These are phyloP conservation scores for Phaeosphaeria sp. DNA, from an alignment of 2,329 filamentous ascomycete genomes.

Conservation along the genomic window DNA sequence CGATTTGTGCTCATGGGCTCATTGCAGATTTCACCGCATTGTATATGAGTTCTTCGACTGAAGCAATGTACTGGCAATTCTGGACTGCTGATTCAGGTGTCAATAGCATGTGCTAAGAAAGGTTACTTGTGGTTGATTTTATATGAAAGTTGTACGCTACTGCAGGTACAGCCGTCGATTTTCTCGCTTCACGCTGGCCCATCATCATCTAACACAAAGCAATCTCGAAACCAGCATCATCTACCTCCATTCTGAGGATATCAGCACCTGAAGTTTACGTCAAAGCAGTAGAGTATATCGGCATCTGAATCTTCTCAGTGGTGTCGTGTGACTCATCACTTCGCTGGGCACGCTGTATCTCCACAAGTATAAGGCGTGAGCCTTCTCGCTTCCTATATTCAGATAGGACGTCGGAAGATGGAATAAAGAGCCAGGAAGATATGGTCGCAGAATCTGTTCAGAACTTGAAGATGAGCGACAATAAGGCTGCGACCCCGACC, in stretches of 20 bases:
- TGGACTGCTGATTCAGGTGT: too few relatives aligned
- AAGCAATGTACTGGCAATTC: too few relatives aligned
- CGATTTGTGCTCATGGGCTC: too few relatives aligned
- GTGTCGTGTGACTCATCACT: neutral
- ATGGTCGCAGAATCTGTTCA: neutral
- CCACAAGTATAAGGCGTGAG: too few relatives aligned
- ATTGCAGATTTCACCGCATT: too few relatives aligned
- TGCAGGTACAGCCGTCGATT: slow-evolving; percentile 12
- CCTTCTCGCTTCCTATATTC: too few relatives aligned
- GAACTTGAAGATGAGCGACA: neutral
- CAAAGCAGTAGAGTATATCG: neutral
- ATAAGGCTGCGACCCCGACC: neutral
- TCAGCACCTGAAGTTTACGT: too few relatives aligned
- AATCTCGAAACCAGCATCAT: neutral
- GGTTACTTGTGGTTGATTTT: neutral
- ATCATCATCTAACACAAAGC: neutral
- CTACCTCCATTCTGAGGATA: neutral
- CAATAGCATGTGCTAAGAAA: neutral
- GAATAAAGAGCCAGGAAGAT: neutral
- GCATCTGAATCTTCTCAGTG: neutral
- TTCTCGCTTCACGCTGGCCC: slow-evolving; percentile 8
- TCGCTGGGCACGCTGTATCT: neutral
- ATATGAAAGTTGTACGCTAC: slow-evolving; percentile 1
- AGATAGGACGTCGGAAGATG: neutral
- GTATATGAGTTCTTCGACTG: too few relatives aligned